These are phyloP conservation scores for Neurospora sublineolata DNA, from an alignment of 495 filamentous ascomycete species.

Conservation along the genomic window DNA sequence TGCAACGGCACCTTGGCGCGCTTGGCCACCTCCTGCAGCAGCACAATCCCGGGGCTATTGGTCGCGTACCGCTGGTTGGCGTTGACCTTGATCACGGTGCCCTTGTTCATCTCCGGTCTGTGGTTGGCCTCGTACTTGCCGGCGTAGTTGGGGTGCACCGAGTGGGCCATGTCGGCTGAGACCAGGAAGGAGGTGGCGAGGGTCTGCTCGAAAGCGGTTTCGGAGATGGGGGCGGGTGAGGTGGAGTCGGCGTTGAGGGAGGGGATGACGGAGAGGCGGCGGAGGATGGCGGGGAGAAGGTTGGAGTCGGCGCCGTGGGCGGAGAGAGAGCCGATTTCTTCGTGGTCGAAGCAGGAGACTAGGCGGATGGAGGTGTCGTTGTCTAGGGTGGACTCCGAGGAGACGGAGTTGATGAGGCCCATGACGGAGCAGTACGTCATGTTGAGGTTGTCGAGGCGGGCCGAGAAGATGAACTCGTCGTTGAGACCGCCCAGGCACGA, in stretches of 20 bases:
- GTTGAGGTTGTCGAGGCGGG: slow-evolving; percentile 84
- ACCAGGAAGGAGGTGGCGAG: slow-evolving; percentile 86
- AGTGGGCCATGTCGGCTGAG: slow-evolving; percentile 96
- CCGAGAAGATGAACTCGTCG: slow-evolving; percentile 88
- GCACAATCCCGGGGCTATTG: slow-evolving; percentile 87
- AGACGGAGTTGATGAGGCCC: slow-evolving; percentile 72
- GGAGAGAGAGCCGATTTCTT: slow-evolving; percentile 85
- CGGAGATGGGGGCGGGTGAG: slow-evolving; percentile 33
- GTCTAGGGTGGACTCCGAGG: slow-evolving; percentile 47
- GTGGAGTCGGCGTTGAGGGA: slow-evolving; percentile 31
- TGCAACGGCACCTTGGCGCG: slow-evolving; percentile 67
- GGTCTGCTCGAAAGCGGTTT: slow-evolving; percentile 88
- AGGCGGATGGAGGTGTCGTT: slow-evolving; percentile 74
- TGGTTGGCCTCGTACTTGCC: slow-evolving; percentile 85
- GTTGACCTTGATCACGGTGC: slow-evolving; percentile 93
- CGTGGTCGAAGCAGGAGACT: slow-evolving; percentile 90
- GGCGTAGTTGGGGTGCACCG: slow-evolving; percentile 86
- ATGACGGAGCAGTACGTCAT: slow-evolving; percentile 85
- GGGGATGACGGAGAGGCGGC: slow-evolving; percentile 72
- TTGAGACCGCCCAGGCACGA: slow-evolving; percentile 78
- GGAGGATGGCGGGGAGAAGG: slow-evolving; percentile 76
- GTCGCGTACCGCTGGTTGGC: slow-evolving; percentile 94
- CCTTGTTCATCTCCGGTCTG: slow-evolving; percentile 89
- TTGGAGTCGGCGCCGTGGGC: slow-evolving; percentile 93
- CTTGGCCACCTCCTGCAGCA: slow-evolving; percentile 76